Base-by-base conservation (phyloP, 2,329 filamentous ascomycete species). In the Colletotrichum caudatum region DNA sequence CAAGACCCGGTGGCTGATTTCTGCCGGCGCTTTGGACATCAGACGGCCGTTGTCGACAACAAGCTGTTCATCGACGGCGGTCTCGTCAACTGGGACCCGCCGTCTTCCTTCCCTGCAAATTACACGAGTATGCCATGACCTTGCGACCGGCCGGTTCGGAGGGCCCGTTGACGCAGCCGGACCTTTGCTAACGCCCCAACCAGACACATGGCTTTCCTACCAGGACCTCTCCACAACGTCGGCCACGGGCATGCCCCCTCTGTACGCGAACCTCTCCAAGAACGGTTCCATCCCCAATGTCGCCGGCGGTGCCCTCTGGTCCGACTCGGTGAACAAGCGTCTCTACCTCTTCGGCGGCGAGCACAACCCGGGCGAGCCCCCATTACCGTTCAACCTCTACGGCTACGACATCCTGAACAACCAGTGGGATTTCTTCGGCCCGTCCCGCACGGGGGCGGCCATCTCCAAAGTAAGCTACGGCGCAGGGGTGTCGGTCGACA, bases 291-390 rank as follows among this genome's bases (percentile, higher is more conserved):
- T 91, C n/a, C 90, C 90, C 0, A 79, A 73, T 65, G 79, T 80
- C 1, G 76, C 79, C 62, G 84, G 84, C 44, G 84, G 83, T 37
- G 77, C 85, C 3, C 79, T 91, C 16, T 92, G 89, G 89, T 82
- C 84, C 9, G 90, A 92, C 76, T 81, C 85, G 35, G 82, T 89
- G 50, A 92, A 92, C 80, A 90, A 91, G 76, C 83, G 85, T 54
- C 85, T 92, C 61, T 91, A 90, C 76, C 81, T 89, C 2, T 92
- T 87, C 75, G 90, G 90, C 14, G 90, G 90, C 57, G 87, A 91
- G 73, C 88, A 85, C 74, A 78, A 78, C 69, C 76, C 75, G 18
- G 46, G 60, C 1, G 77, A 81, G 37, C 77, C 81, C 2, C 86
- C 88, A 0, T 80, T 82, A 48, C 77, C 83, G 0, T 86, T 87